Evolutionary conservation across 2,329 filamentous ascomycete species (phyloP), one percentile per base, ranked within the genome.

Genomic region (Chaetomiaceae sp.): DNA sequence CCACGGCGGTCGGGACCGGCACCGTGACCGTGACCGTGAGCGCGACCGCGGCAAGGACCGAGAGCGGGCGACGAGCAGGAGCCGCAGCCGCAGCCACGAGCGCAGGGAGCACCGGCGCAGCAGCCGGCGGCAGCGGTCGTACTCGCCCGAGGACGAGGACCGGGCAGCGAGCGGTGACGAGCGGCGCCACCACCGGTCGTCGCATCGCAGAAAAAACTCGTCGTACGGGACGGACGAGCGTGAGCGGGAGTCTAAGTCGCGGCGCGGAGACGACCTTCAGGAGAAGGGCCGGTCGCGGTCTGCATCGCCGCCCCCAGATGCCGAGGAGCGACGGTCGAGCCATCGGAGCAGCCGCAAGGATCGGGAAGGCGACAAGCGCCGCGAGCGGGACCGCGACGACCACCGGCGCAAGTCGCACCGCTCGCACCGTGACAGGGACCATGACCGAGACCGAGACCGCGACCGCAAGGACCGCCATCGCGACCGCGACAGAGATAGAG

Each of bases 251-350:
- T 58, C 61, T 40, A 66, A 60, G 52, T 58, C 62, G 63, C 30
- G 54, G 66, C 35, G 63, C n/a, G n/a, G n/a, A 67, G 54, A 37
- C 33, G 57, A 51, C 64, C 29, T 35, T 34, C 6, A 35, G 14
- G 26, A 34, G 54, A 67, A 69, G 11, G 75, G 80, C 38, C 74
- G 76, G 41, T 81, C 82, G 0, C 74, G 83, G 47, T 87, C 84
- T 5, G 73, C 74, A 5, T 88, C 86, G 2, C 77, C 76, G n/a
- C 30, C 46, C 1, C 44, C 26, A 1, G 48, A 47, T 1, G 77
- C 79, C 11, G 73, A 75, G 9, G 73, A 73, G 30, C 78, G 74
- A 53, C 66, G 74, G 44, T 74, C 77, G 6, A 72, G 73, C 39
- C 78, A 81, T 56, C 78, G 79, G 51, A 81, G 79, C 55, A 81